Conservation (phyloP, 1,139 yeast species). For the Taphrina flavorubra region DNA sequence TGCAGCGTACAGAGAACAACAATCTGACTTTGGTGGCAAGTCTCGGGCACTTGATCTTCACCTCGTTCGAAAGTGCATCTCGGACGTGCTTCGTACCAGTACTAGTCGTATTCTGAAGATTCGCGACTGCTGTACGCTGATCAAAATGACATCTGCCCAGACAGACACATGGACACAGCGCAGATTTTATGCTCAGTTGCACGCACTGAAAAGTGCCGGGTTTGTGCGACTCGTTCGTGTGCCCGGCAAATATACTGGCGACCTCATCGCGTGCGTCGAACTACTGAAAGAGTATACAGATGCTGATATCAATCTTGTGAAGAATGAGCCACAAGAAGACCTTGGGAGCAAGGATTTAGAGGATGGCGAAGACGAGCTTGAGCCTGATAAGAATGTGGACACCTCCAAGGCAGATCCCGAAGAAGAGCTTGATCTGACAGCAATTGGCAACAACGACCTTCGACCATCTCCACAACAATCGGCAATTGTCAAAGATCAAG, state of each 20-base stretch:
- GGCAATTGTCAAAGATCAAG: background rate
- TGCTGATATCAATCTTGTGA: background rate
- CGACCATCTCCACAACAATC: background rate
- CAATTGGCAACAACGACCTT: background rate
- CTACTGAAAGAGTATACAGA: slow-evolving; percentile 21
- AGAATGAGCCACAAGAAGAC: slow-evolving; percentile 2
- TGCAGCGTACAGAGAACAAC: slow-evolving; percentile 11
- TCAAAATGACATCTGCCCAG: slow-evolving; percentile 12
- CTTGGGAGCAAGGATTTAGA: background rate
- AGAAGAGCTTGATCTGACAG: slow-evolving; percentile 24
- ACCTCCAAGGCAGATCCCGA: background rate
- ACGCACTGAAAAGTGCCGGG: slow-evolving; percentile 11
- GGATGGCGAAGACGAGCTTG: slow-evolving; percentile 2
- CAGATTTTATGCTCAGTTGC: slow-evolving; percentile 17
- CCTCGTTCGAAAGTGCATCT: slow-evolving; percentile 7
- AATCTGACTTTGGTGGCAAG: slow-evolving; percentile 4
- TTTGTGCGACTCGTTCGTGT: slow-evolving; percentile 19
- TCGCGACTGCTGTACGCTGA: slow-evolving; percentile 11
- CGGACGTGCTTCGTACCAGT: slow-evolving; percentile 16
- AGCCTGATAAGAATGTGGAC: background rate
- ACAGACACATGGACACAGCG: slow-evolving; percentile 19
- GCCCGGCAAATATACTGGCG: slow-evolving; percentile 16
- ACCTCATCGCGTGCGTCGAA: slow-evolving; percentile 24
- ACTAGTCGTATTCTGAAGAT: slow-evolving; percentile 13
- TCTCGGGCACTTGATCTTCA: slow-evolving; percentile 15